Conservation (phyloP, 108 stramenopile species). For the Cyclotella baltica region DNA sequence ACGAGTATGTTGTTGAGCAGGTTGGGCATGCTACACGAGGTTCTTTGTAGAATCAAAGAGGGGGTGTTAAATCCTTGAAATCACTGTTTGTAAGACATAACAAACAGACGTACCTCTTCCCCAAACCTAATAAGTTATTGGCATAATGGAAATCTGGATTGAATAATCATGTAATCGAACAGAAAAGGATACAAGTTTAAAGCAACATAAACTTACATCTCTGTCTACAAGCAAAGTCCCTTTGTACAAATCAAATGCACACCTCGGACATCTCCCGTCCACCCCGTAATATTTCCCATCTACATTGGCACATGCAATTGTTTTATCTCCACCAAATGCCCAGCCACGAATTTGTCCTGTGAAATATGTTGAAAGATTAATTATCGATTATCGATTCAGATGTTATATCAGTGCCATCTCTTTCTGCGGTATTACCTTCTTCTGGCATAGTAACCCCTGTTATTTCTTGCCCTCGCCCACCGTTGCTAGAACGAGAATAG, state of each 20-base stretch:
- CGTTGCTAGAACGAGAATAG: conserved; percentile 36
- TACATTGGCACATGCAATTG: conserved; percentile 81
- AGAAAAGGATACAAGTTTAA: background rate
- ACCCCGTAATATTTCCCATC: conserved; percentile 72
- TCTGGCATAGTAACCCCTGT: conserved; percentile 85
- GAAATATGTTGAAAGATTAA: background rate
- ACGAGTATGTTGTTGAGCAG: conserved; percentile 73
- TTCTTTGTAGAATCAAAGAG: conserved; percentile 26
- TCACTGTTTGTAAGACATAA: background rate
- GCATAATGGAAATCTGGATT: background rate
- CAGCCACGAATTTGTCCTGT: conserved; percentile 67
- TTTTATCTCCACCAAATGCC: conserved; percentile 79
- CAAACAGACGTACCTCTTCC: conserved; percentile 14
- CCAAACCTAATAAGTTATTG: conserved; percentile 21
- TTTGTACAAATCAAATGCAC: conserved; percentile 82
- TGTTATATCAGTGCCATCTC: background rate
- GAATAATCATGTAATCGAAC: background rate
- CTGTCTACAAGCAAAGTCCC: conserved; percentile 73
- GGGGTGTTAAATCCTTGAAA: background rate
- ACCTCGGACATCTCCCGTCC: conserved; percentile 74
- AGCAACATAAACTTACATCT: conserved; percentile 26
- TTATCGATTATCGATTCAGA: background rate
- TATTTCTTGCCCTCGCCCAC: conserved; percentile 85
- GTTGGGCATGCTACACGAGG: conserved; percentile 86
- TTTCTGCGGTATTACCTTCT: conserved; percentile 27